Base-by-base conservation (phyloP, 257 asterid genomes). In the Forsythia suspensa region DNA sequence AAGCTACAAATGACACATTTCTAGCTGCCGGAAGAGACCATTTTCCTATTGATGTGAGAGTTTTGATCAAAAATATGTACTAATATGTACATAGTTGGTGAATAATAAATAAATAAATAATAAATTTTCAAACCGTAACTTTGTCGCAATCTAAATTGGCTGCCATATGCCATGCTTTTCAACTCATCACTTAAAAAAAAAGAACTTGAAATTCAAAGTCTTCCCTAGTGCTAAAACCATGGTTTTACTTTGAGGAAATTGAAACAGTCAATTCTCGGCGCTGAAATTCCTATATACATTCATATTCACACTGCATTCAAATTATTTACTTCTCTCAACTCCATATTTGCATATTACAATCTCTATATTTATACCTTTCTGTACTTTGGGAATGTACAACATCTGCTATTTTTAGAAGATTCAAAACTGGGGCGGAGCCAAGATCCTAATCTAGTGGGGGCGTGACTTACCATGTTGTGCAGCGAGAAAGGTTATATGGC, bases 1-100 rank as follows among this genome's bases (percentile, higher is more conserved):
- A 69, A 70, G 81, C 79, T 66, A 67, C 86, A 84, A 77, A 70
- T 82, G 86, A 71, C 88, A 76, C 55, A 37, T 57, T 76, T 36
- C 66, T 57, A n/a, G 82, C 71, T 59, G 70, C 76, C 77, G 65
- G 6, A 36, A 48, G 71, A 65, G 38, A 15, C 74, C 72, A 73
- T 15, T 37, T 43, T n/a, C 67, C 71, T 75, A 20, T 24, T 34
- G 48, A 74, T 44, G 77, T 24, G 72, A 69, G 78, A 61, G 68
- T 24, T 79, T 57, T 57, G 37, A 69, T 74, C 43, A 40, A 46
- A 46, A 70, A 43, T 67, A 34, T 0, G 66, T 44, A 76, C 48
- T 42, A 36, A 38, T 65, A 8, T 72, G 44, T 75, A 29, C 34
- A 29, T 29, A 76, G 39, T 76, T 72, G 79, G 81, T 76, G 34